Conservation (phyloP, 768 basidiomycete species). For the Boletales sp. region DNA sequence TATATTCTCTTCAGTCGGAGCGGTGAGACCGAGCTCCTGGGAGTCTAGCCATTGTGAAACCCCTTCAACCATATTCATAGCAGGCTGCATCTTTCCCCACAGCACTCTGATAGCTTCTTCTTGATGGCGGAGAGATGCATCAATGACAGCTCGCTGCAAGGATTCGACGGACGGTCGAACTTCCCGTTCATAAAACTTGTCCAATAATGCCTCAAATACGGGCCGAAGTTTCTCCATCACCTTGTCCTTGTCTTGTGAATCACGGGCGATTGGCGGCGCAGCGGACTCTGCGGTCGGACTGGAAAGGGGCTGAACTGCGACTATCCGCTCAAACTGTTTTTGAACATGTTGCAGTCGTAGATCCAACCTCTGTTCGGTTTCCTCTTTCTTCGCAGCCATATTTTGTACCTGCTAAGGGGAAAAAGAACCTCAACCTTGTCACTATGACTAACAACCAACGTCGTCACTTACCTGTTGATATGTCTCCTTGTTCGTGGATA, state of each 20-base stretch:
- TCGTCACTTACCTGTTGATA: slow-evolving; percentile 15
- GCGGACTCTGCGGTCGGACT: not conserved
- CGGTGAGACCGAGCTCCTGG: slow-evolving; percentile 21
- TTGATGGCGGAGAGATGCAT: slow-evolving; percentile 19
- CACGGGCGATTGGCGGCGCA: not conserved
- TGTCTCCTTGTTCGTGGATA: slow-evolving; percentile 10
- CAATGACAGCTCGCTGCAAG: slow-evolving; percentile 7
- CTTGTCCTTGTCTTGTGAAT: slow-evolving; percentile 1
- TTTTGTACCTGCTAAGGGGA: slow-evolving; percentile 13
- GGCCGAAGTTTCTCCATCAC: slow-evolving; percentile 21
- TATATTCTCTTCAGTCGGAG: slow-evolving; percentile 9
- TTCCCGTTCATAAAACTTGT: slow-evolving; percentile 23
- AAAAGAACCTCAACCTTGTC: slow-evolving; percentile 1
- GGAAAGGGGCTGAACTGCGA: slow-evolving; percentile 4
- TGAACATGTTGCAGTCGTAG: slow-evolving; percentile 14
- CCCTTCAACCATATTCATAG: slow-evolving; percentile 29
- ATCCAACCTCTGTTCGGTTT: slow-evolving; percentile 11
- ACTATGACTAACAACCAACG: not conserved
- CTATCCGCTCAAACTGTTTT: slow-evolving; percentile 15
- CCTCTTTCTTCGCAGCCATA: slow-evolving; percentile 12
- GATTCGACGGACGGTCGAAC: slow-evolving; percentile 17
- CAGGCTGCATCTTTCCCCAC: slow-evolving; percentile 29
- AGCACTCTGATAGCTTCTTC: slow-evolving; percentile 19
- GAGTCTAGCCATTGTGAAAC: slow-evolving; percentile 30
- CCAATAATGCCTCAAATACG: slow-evolving; percentile 13